Evolutionary conservation across 805 yeast genomes (phyloP).

Genomic region (Wickerhamiella sergipiensis): DNA sequence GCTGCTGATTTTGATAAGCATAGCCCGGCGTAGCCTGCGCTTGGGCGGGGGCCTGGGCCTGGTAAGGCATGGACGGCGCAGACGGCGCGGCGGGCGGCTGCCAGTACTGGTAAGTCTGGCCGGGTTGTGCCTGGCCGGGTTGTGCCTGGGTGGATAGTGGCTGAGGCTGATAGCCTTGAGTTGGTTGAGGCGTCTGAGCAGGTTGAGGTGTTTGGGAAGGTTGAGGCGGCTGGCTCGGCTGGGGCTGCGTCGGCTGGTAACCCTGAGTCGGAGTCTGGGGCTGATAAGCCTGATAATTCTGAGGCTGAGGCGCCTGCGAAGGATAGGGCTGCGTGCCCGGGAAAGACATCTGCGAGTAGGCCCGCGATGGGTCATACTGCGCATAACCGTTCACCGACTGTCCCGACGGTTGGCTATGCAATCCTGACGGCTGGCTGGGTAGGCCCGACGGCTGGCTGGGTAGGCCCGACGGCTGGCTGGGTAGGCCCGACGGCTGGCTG

Average conservation of each 20-base stretch:
- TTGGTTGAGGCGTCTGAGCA: background rate
- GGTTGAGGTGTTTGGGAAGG: background rate
- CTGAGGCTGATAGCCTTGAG: background rate
- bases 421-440: too few species aligned
- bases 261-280: too few species aligned
- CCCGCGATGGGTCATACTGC: background rate
- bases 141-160: too few species aligned
- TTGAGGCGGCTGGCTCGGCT: background rate
- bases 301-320: too few species aligned
- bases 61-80: background rate
- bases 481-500: too few species aligned
- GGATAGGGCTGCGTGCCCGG: too few species aligned
- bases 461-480: background rate
- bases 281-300: too few species aligned
- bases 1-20: background rate
- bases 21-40: background rate
- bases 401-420: background rate
- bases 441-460: too few species aligned
- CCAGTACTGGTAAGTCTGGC: background rate
- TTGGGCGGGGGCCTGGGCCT: background rate
- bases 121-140: too few species aligned
- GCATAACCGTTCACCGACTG: background rate
- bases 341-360: too few species aligned
- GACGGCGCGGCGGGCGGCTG: background rate
- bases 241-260: too few species aligned